These are phyloP conservation scores for Pseudocercospora fuligena DNA, from an alignment of 2,329 filamentous ascomycete genomes.

Conservation along the genomic window DNA sequence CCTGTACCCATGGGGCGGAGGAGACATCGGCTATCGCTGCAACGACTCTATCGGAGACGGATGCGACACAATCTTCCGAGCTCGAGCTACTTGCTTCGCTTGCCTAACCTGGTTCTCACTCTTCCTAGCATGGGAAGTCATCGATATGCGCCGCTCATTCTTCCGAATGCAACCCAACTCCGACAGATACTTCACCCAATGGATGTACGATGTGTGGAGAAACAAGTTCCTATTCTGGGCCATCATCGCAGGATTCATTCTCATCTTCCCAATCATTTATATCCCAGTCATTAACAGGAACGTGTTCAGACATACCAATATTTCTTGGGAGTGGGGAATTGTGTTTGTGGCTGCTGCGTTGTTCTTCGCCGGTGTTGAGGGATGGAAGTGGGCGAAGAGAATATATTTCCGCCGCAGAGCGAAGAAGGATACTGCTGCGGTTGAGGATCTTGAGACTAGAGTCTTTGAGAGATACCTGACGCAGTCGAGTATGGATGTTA, in stretches of 20 bases:
- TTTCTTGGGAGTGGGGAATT: slow-evolving; percentile 72
- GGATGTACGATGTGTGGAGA: slow-evolving; percentile 70
- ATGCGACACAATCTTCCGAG: slow-evolving; percentile 71
- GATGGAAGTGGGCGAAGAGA: slow-evolving; percentile 71
- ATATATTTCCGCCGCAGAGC: slow-evolving; percentile 30
- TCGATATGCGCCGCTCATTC: slow-evolving; percentile 73
- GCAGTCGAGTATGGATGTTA: slow-evolving; percentile 25
- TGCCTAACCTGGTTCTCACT: slow-evolving; percentile 77
- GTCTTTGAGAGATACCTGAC: slow-evolving; percentile 35
- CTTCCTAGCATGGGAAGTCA: slow-evolving; percentile 79
- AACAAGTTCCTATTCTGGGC: slow-evolving; percentile 67
- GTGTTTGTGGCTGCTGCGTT: slow-evolving; percentile 61
- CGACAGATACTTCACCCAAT: slow-evolving; percentile 66
- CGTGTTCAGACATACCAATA: slow-evolving; percentile 69
- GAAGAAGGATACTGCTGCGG: slow-evolving; percentile 20
- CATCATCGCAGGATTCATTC: slow-evolving; percentile 50
- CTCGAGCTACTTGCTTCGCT: slow-evolving; percentile 74
- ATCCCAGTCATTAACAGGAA: slow-evolving; percentile 69
- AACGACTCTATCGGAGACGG: slow-evolving; percentile 61
- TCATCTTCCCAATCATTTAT: slow-evolving; percentile 59
- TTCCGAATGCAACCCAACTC: slow-evolving; percentile 73
- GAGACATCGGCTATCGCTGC: slow-evolving; percentile 60
- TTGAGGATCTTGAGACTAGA: slow-evolving; percentile 27
- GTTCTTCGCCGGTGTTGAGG: slow-evolving; percentile 68
- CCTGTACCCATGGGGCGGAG: slow-evolving; percentile 63